Evolutionary conservation across 768 basidiomycete genomes (phyloP), one percentile per base, ranked within the genome.

Genomic region (Tulasnella sp.): DNA sequence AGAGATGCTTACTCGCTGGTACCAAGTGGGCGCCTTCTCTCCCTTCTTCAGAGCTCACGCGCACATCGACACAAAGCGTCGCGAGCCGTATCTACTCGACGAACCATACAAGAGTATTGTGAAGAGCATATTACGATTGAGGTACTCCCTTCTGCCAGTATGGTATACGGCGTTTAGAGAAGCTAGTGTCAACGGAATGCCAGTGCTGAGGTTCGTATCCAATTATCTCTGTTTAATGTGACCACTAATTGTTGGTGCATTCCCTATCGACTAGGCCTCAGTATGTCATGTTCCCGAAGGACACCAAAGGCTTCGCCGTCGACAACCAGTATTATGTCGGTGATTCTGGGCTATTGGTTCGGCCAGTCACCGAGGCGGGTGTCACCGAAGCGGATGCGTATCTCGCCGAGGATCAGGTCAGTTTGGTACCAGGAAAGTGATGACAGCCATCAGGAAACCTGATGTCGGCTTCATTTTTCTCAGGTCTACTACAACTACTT

Each of bases 41-140:
- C 95, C 96, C 4, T 99, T 99, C 82, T 94, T 98, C 85, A 82
- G 96, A 61, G 96, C 95, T 1, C 96, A 99, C 71, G 95, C 94
- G 10, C 95, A 97, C 70, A 85, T 97, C 67, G 95, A 99, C 70
- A 94, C 94, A 27, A 98, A 97, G 74, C 84, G 96, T 44, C 85
- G 96, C 42, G 96, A 99, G 72, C 95, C 95, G 1, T 99, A 85
- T 77, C 77, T 98, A 0, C 79, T 87, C 51, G 89, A 91, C 10
- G 85, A 96, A 65, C 93, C 94, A 2, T 86, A 88, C 76, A 89
- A 88, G 75, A 76, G 80, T 34, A 85, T 91, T 51, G 72, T 97
- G 45, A 81, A 85, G 38, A 83, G 89, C 63, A 78, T 84, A 53
- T 74, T 99, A 50, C 80, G 85, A 24, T 73, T 97, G 58, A 75